Percentiles rank a stretch among this genome's conserved stretches.
phyloP scores from a whole-genome alignment of 1,284 basidiomycete genomes.

The Tilletia walkeri region DNA sequence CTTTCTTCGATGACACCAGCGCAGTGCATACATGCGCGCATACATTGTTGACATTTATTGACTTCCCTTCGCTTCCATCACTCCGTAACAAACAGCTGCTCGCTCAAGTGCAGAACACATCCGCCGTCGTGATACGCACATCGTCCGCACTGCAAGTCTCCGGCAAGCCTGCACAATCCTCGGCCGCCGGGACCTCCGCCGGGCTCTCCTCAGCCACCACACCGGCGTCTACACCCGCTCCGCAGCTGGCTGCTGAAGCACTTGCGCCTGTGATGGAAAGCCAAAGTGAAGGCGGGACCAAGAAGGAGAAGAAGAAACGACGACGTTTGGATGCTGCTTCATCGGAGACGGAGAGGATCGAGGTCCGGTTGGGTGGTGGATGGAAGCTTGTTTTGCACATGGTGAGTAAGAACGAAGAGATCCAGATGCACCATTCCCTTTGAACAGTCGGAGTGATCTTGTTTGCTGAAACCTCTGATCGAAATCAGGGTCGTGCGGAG shows the following conservation, averaged over 20 bases:
- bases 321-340: no score
- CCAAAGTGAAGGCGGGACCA: no score
- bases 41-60: not conserved
- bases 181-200: no score
- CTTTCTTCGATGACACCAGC: no score
- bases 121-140: not conserved
- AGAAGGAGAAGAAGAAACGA: no score
- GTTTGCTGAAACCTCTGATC: not conserved
- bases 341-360: conserved; percentile 1
- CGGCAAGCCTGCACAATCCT: no score
- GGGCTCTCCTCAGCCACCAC: no score
- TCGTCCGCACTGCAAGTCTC: no score
- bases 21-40: not conserved
- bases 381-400: not conserved
- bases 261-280: no score
- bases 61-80: not conserved
- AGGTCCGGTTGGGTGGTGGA: conserved; percentile 1
- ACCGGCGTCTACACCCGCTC: no score
- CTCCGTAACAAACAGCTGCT: not conserved
- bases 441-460: not conserved
- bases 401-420: not conserved
- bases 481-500: not conserved
- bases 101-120: not conserved
- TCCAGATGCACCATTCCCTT: not conserved
- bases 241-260: no score